phyloP scores from a whole-genome alignment of 2,329 filamentous ascomycete species.

The Gnomoniopsis sp. region DNA sequence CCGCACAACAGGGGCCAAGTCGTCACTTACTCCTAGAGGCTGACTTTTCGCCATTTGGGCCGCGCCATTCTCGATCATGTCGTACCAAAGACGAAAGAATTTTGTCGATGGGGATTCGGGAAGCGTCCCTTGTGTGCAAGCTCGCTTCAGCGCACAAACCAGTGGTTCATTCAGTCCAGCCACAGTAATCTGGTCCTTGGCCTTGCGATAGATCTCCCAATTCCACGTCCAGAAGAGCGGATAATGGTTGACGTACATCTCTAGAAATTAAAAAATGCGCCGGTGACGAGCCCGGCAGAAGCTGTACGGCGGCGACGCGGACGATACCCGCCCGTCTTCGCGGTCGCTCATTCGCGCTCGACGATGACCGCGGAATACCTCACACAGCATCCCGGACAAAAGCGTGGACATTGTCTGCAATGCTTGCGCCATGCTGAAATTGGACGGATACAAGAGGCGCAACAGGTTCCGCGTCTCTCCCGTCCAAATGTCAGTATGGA shows the following conservation, averaged over 20 bases:
- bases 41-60: slow-evolving; percentile 2
- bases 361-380: slow-evolving; percentile 4
- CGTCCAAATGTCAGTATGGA: slow-evolving; percentile 3
- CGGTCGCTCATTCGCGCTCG: neutral
- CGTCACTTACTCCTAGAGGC: slow-evolving; percentile 4
- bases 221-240: slow-evolving; percentile 4
- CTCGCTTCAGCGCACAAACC: neutral
- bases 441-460: neutral
- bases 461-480: neutral
- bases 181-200: neutral
- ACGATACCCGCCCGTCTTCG: neutral
- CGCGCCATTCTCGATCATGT: slow-evolving; percentile 8
- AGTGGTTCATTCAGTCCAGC: neutral
- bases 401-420: neutral
- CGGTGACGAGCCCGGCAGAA: slow-evolving; percentile 6
- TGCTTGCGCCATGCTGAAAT: slow-evolving; percentile 13
- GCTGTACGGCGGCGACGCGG: slow-evolving; percentile 2
- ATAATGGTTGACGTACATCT: neutral
- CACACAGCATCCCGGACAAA: slow-evolving; percentile 2
- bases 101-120: neutral
- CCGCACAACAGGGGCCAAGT: neutral
- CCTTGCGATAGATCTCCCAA: neutral
- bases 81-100: slow-evolving; percentile 6
- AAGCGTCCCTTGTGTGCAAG: neutral
- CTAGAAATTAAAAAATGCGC: slow-evolving; percentile 1